A percentile compares a stretch with the other conserved stretches of the same genome.
phyloP scores from a whole-genome alignment of 2,329 filamentous ascomycete genomes.

The Ophiostoma novo-ulmi region DNA sequence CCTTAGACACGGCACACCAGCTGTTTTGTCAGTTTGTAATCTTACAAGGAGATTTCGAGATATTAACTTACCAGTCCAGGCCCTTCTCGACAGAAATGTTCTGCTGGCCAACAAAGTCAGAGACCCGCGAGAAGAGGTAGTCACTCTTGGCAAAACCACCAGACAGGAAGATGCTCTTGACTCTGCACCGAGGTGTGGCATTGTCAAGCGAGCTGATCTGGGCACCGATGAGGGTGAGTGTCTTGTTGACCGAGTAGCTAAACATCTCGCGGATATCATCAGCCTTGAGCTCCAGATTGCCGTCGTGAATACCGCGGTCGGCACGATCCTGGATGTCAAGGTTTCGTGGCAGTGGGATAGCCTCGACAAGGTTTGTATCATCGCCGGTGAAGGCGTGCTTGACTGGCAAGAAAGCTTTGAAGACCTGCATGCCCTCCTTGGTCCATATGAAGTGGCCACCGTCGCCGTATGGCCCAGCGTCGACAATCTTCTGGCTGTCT shows the following conservation, averaged over 20 bases:
- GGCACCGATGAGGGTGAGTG: constrained; percentile 27
- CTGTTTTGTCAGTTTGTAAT: constrained; percentile 13
- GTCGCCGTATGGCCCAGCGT: constrained; percentile 24
- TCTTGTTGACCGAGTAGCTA: constrained; percentile 28
- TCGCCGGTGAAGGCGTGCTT: constrained; percentile 30
- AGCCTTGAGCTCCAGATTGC: constrained; percentile 22
- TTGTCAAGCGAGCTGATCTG: constrained; percentile 27
- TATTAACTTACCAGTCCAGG: constrained; percentile 24
- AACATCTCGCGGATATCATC: constrained; percentile 30
- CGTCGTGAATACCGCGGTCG: constrained; percentile 26
- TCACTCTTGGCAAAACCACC: constrained; percentile 29
- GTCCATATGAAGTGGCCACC: constrained; percentile 31
- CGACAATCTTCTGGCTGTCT: constrained; percentile 29
- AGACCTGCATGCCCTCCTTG: constrained; percentile 29
- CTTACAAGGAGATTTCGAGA: too few species aligned
- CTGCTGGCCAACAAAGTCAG: constrained; percentile 24
- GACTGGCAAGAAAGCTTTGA: constrained; percentile 29
- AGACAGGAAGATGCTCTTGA: constrained; percentile 31
- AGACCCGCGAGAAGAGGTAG: constrained; percentile 28
- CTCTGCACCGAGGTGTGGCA: constrained; percentile 21
- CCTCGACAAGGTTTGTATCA: constrained; percentile 23
- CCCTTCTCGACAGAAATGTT: constrained; percentile 29
- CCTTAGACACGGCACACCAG: constrained; percentile 31
- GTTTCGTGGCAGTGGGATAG: constrained; percentile 26
- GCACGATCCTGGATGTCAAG: constrained; percentile 26